These are phyloP conservation scores for Allium cepa DNA, from an alignment of 106 monocot species.

Conservation along the genomic window DNA sequence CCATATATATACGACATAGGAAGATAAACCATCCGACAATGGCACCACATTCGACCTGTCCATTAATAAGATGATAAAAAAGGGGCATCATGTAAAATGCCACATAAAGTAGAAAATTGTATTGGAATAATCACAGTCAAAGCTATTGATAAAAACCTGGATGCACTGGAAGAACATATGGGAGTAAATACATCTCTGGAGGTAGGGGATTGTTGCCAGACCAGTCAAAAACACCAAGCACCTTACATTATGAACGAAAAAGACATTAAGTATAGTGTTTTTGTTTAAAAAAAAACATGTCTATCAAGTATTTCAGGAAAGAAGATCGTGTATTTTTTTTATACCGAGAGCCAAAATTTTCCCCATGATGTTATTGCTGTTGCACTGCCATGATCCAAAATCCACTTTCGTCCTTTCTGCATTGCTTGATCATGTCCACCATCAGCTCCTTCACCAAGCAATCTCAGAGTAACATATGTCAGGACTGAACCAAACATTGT, in stretches of 20 bases:
- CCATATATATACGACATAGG: slow-evolving; percentile 94
- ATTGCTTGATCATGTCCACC: slow-evolving; percentile 61
- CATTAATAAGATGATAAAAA: slow-evolving; percentile 1
- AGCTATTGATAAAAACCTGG: slow-evolving; percentile 38
- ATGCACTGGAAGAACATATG: slow-evolving; percentile 79
- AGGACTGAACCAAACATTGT: slow-evolving; percentile 83
- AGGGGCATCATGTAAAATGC: too few relatives aligned
- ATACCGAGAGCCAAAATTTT: slow-evolving; percentile 85
- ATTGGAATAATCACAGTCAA: too few relatives aligned
- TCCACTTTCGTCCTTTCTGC: slow-evolving; percentile 70
- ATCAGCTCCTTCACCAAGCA: slow-evolving; percentile 63
- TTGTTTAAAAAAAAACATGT: too few relatives aligned
- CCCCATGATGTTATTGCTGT: slow-evolving; percentile 77
- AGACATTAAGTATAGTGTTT: too few relatives aligned
- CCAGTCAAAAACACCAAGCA: slow-evolving; percentile 95
- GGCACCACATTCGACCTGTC: slow-evolving; percentile 90
- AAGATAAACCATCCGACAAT: slow-evolving; percentile 84
- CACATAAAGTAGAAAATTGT: too few relatives aligned
- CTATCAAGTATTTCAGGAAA: background rate
- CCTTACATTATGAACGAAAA: slow-evolving; percentile 24
- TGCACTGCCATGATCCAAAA: slow-evolving; percentile 75
- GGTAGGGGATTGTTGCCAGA: slow-evolving; percentile 86
- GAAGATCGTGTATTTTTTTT: background rate
- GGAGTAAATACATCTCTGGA: slow-evolving; percentile 85
- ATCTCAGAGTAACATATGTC: slow-evolving; percentile 62